These are phyloP conservation scores for Aspergillus fijiensis DNA, from an alignment of 2,329 filamentous ascomycete genomes.

Conservation along the genomic window DNA sequence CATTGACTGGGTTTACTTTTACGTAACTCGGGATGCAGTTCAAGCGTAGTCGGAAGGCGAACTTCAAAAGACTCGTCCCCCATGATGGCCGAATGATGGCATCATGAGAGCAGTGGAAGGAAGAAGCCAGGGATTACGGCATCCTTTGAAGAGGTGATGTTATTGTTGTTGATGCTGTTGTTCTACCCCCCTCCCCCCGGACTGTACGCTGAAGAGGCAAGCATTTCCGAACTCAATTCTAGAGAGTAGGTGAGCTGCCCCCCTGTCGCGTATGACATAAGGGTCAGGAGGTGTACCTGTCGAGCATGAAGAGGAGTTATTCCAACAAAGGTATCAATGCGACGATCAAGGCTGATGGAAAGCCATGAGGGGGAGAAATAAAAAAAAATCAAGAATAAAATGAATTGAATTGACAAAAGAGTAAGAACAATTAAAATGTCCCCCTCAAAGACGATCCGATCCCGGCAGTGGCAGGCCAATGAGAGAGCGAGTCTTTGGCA, in stretches of 20 bases:
- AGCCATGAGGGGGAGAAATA: background rate
- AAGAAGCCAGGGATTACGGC: background rate
- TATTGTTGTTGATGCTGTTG: background rate
- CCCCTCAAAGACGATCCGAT: constrained; percentile 6
- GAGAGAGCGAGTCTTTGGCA: background rate
- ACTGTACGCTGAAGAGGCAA: background rate
- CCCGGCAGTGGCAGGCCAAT: constrained; percentile 6
- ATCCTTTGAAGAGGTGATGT: background rate
- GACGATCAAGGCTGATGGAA: background rate
- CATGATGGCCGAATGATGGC: constrained; percentile 4
- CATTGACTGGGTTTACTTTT: constrained; percentile 34
- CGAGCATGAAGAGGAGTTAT: background rate
- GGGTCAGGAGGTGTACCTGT: background rate
- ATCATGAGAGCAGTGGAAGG: background rate
- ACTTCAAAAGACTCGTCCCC: background rate
- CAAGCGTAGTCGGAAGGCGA: background rate
- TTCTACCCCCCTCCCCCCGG: background rate
- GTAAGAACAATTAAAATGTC: background rate
- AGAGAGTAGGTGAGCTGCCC: background rate
- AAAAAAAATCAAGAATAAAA: background rate
- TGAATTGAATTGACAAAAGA: background rate
- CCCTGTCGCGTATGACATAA: background rate
- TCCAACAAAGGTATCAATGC: background rate
- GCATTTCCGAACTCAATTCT: background rate
- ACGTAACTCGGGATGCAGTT: constrained; percentile 40